A percentile compares a stretch with the other conserved stretches of the same genome.
These are phyloP conservation scores for Saccharum hybrid DNA, from an alignment of 202 grass and related monocot genomes.

Conservation along the genomic window DNA sequence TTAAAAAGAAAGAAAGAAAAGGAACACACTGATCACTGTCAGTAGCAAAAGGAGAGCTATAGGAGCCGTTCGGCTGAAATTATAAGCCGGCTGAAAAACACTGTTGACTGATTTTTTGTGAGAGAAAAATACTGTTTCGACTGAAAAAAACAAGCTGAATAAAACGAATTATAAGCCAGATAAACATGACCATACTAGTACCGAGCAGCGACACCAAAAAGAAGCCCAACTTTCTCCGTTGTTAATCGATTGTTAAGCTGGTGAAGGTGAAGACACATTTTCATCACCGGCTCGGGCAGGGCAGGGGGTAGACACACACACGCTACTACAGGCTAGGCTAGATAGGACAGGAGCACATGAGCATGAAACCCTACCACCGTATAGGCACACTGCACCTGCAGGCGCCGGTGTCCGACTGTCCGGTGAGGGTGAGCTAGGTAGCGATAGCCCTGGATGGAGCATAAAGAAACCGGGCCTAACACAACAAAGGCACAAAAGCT, in stretches of 20 bases:
- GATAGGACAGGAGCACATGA: slow-evolving; percentile 18
- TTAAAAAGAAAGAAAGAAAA: too few species aligned
- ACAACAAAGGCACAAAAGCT: not conserved
- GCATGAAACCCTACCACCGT: not conserved
- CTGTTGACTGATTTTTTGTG: too few species aligned
- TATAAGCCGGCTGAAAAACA: too few species aligned
- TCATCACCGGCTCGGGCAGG: not conserved
- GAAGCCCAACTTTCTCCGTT: not conserved
- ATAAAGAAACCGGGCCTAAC: not conserved
- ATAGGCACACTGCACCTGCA: not conserved
- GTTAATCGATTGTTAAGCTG: slow-evolving; percentile 3
- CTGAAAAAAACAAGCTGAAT: too few species aligned
- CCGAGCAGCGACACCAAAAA: not conserved
- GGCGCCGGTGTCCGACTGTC: not conserved
- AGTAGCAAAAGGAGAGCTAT: not conserved
- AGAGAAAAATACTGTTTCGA: too few species aligned
- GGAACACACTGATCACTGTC: not conserved
- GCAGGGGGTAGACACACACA: too few species aligned
- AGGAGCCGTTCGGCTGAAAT: too few species aligned
- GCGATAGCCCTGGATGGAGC: not conserved
- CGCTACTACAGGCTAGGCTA: not conserved
- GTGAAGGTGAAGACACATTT: slow-evolving; percentile 30
- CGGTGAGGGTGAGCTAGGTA: not conserved
- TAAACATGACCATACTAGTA: too few species aligned
- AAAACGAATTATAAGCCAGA: too few species aligned